Evolutionary conservation across 176 grass and related monocot genomes (phyloP).

Genomic region (Aegilops umbellulata): DNA sequence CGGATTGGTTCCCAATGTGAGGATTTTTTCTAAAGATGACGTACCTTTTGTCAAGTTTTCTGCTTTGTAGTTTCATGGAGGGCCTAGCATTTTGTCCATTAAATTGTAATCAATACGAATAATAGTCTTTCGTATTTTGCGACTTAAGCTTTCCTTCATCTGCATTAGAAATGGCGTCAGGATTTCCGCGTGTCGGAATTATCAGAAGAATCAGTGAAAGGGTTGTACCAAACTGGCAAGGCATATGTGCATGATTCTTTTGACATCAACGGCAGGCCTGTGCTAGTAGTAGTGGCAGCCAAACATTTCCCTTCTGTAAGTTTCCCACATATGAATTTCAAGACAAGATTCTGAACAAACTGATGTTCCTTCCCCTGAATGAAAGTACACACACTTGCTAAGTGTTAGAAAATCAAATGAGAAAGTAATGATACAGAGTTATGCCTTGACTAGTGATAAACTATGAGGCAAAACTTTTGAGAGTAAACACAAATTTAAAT

Average conservation of each 20-base stretch:
- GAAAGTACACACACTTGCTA: background rate
- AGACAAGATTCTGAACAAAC: conserved; percentile 7
- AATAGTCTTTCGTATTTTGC: background rate
- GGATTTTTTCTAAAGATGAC: background rate
- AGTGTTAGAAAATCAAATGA: background rate
- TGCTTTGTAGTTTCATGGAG: conserved; percentile 15
- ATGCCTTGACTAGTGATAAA: background rate
- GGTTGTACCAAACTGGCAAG: conserved; percentile 67
- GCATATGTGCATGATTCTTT: conserved; percentile 82
- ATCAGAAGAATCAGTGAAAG: conserved; percentile 73
- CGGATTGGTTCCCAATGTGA: background rate
- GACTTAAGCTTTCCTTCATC: conserved; percentile 31
- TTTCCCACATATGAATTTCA: background rate
- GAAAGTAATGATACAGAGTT: too few relatives aligned
- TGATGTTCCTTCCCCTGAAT: background rate
- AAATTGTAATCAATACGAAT: background rate
- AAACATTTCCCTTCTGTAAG: conserved; percentile 79
- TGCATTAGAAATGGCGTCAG: conserved; percentile 79
- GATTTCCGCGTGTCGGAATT: conserved; percentile 65
- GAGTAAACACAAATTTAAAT: background rate
- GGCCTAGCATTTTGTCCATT: background rate
- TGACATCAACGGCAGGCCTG: conserved; percentile 65
- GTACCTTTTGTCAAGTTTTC: background rate
- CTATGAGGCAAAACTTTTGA: background rate
- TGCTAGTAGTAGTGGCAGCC: conserved; percentile 71